phyloP scores from a whole-genome alignment of 1,139 yeast species.

The Yamadazyma epiphylla region DNA sequence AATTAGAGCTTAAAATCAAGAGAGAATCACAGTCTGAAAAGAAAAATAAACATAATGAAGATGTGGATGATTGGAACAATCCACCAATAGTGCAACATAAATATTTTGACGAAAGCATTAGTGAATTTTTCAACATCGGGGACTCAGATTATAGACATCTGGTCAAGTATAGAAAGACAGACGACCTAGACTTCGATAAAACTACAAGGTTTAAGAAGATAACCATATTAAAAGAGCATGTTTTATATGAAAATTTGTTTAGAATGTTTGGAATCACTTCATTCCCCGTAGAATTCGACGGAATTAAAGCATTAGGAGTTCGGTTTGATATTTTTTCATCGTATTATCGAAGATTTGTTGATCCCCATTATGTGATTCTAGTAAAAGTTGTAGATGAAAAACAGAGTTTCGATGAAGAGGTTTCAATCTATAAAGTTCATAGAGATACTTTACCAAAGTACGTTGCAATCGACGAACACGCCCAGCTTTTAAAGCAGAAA shows the following conservation, averaged over 20 bases:
- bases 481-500: not conserved
- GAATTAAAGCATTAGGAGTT: conserved; percentile 28
- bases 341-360: conserved; percentile 14
- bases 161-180: not conserved
- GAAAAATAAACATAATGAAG: conserved; percentile 6
- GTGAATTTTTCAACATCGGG: conserved; percentile 16
- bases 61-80: conserved; percentile 5
- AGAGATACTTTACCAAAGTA: conserved; percentile 36
- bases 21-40: conserved; percentile 3
- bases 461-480: conserved; percentile 7
- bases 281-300: conserved; percentile 32
- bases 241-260: conserved; percentile 32
- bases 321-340: conserved; percentile 34
- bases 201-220: not conserved
- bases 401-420: conserved; percentile 8
- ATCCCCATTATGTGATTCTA: conserved; percentile 39
- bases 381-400: conserved; percentile 13
- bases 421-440: conserved; percentile 25
- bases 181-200: not conserved
- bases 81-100: conserved; percentile 21
- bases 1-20: conserved; percentile 2
- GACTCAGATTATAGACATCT: not conserved
- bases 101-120: conserved; percentile 27
- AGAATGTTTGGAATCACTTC: conserved; percentile 41
- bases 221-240: not conserved